Base-by-base conservation (phyloP, 108 stramenopile species). In the Mediolabrus comicus region DNA sequence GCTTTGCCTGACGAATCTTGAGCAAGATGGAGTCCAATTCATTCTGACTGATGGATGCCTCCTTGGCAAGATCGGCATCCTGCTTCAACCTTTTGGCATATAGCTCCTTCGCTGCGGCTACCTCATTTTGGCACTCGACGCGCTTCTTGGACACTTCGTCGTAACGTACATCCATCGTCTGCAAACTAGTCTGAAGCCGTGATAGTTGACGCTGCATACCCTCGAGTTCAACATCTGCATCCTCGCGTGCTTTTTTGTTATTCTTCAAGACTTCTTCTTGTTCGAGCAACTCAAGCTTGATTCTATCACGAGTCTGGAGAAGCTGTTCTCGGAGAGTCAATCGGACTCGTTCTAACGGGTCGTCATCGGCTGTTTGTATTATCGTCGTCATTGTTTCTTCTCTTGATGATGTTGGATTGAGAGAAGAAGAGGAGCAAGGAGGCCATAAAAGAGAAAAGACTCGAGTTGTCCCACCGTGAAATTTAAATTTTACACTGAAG, bases 121-220 rank as follows among this genome's bases (percentile, higher is more conserved):
- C 54, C 25, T 79, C 84, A 3, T 49, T 60, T 63, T 95, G 90
- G 17, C 79, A 68, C 29, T 66, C 61, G 3, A 69, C 58, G 27
- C 89, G 81, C 16, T 61, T 55, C 33, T 86, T 65, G 8, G 77
- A 71, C 0, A 84, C 62, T 35, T 27, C 61, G 32, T 75, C 74
- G 32, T 86, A 86, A 27, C 70, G 38, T n/a, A 72, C 53, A 30
- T 90, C 87, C 6, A 82, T 73, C 3, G 65, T 36, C 36, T 90
- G 87, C 12, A 95, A 72, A 24, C 55, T 56, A 11, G 86, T 56
- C 62, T 95, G 92, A 8, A 91, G 80, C 30, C 68, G 57, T 11
- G 90, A 87, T 1, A 95, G 81, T 75, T 93, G 94, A 54, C 93
- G 90, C 62, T 95, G 94, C 69, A 93, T 65, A 3, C 84, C 84